phyloP scores from a whole-genome alignment of 441 rosid genomes.

The Hura crepitans region DNA sequence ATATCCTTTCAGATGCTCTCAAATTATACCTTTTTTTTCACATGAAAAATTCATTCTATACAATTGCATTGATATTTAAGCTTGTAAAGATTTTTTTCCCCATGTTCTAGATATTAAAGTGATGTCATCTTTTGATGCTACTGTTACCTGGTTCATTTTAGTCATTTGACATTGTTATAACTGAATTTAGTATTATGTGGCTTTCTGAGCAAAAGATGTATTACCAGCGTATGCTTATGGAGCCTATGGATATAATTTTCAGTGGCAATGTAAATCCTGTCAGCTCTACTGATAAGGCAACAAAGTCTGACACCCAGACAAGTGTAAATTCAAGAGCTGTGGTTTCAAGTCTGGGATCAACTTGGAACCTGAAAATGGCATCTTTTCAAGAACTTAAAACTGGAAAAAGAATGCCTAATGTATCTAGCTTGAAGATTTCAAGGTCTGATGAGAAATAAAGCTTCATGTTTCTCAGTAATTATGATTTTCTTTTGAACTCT shows the following conservation, averaged over 20 bases:
- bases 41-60: background rate
- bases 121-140: background rate
- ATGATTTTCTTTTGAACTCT: slow-evolving; percentile 7
- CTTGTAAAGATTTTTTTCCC: background rate
- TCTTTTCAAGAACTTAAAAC: slow-evolving; percentile 43
- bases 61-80: background rate
- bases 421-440: slow-evolving; percentile 41
- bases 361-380: slow-evolving; percentile 30
- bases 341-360: slow-evolving; percentile 35
- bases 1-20: background rate
- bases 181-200: background rate
- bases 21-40: background rate
- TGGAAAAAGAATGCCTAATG: slow-evolving; percentile 42
- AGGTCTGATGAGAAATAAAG: slow-evolving; percentile 38
- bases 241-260: slow-evolving; percentile 27
- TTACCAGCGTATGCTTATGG: slow-evolving; percentile 5
- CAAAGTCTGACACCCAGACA: slow-evolving; percentile 22
- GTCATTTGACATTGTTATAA: slow-evolving; percentile 8
- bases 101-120: background rate
- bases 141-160: slow-evolving; percentile 14
- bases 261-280: slow-evolving; percentile 42
- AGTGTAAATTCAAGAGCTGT: slow-evolving; percentile 26
- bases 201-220: slow-evolving; percentile 4
- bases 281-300: slow-evolving; percentile 37
- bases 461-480: slow-evolving; percentile 12